These are phyloP conservation scores for Xeromyces bisporus DNA, from an alignment of 495 filamentous ascomycete genomes.

Conservation along the genomic window DNA sequence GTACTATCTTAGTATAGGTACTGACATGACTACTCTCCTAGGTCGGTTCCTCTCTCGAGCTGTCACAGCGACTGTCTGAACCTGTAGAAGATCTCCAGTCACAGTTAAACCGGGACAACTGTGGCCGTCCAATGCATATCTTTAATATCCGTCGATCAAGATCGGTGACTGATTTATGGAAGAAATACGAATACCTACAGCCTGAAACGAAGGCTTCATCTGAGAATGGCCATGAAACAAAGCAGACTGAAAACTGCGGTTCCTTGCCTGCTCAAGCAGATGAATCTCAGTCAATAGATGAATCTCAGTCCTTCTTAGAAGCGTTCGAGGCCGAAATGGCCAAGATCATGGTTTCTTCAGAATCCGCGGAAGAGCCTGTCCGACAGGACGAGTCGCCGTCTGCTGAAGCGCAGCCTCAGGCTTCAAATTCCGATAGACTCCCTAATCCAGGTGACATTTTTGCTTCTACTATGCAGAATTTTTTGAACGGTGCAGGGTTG, in stretches of 20 bases:
- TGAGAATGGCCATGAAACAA: slow-evolving; percentile 1
- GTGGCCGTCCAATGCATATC: slow-evolving; percentile 21
- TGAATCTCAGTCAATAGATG: slow-evolving; percentile 2
- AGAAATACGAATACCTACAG: slow-evolving; percentile 13
- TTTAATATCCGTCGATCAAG: slow-evolving; percentile 32
- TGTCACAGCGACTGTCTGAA: slow-evolving; percentile 34
- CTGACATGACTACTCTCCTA: slow-evolving; percentile 6
- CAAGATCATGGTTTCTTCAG: slow-evolving; percentile 18
- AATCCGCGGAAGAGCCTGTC: slow-evolving; percentile 6
- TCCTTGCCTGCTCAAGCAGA: slow-evolving; percentile 1
- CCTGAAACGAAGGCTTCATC: background rate
- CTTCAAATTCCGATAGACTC: slow-evolving; percentile 5
- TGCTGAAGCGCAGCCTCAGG: slow-evolving; percentile 4
- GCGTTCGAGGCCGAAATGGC: slow-evolving; percentile 38
- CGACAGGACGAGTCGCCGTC: slow-evolving; percentile 5
- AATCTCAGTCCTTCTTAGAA: slow-evolving; percentile 24
- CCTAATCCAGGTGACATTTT: slow-evolving; percentile 15
- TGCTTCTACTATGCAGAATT: slow-evolving; percentile 16
- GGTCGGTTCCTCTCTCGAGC: slow-evolving; percentile 35
- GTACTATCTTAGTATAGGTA: slow-evolving; percentile 3
- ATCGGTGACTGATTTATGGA: slow-evolving; percentile 28
- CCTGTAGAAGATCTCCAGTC: slow-evolving; percentile 9
- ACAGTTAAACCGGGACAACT: slow-evolving; percentile 2
- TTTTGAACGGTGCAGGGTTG: slow-evolving; percentile 19
- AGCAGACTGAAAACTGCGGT: background rate